Conservation (phyloP, 352 stramenopile species). For the Pythium rishiriense region DNA sequence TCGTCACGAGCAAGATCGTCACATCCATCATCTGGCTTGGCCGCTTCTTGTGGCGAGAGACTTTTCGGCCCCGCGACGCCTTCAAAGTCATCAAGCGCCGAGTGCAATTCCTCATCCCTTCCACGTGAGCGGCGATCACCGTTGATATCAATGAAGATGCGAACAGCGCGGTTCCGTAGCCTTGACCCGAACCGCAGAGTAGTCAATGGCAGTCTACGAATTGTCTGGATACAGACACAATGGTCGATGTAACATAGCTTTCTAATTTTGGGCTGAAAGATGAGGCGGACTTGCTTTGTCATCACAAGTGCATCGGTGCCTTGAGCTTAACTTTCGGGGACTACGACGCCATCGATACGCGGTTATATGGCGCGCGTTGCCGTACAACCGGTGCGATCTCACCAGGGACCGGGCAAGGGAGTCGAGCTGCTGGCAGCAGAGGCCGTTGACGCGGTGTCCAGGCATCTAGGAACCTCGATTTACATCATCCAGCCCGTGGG, state of each 20-base stretch:
- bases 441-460: background rate
- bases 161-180: too few species aligned
- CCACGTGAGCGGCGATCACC: too few species aligned
- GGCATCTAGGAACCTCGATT: background rate
- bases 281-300: background rate
- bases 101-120: slow-evolving; percentile 21
- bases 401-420: background rate
- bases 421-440: slow-evolving; percentile 4
- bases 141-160: too few species aligned
- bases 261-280: background rate
- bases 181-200: too few species aligned
- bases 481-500: slow-evolving; percentile 23
- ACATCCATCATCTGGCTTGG: slow-evolving; percentile 19
- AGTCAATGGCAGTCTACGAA: too few species aligned
- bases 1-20: slow-evolving; percentile 23
- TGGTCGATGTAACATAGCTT: background rate
- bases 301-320: background rate
- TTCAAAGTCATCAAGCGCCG: slow-evolving; percentile 26
- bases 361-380: background rate
- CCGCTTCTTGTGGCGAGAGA: slow-evolving; percentile 22
- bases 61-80: slow-evolving; percentile 4
- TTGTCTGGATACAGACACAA: too few species aligned
- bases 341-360: background rate
- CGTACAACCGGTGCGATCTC: background rate
- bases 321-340: background rate